Evolutionary conservation across 2,329 filamentous ascomycete genomes (phyloP), one percentile per base, ranked within the genome.

Genomic region (Aspergillus pseudotamarii): DNA sequence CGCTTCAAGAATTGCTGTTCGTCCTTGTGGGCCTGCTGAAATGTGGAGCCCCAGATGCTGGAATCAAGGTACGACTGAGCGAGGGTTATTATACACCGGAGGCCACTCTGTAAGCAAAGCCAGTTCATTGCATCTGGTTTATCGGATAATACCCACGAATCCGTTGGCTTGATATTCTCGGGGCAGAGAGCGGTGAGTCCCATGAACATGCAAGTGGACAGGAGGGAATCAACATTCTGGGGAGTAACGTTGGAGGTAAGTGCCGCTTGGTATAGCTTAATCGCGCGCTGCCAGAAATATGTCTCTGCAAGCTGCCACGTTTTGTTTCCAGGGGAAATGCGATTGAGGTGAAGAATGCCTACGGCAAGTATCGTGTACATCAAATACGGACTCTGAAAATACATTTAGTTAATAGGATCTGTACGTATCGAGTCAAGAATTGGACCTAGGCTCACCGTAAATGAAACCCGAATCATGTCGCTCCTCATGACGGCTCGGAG

Each of bases 181-280:
- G 71, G 70, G 5, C 69, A 71, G 11, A 75, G 58, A 1, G 70
- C 66, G n/a, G 68, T 68, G 2, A 72, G 59, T 0, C 72, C 66
- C 66, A 76, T 73, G 41, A 76, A 64, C 69, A 76, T 74, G 64
- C 73, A 74, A 2, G 72, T 69, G 9, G 73, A 76, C 11, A 76
- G 38, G 3, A 76, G 62, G 0, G 68, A 66, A 34, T 73, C 69
- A 6, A 75, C 64, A 28, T 69, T 76, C 2, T 68, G 57, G 9
- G 58, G 56, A 8, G 48, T 61, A 10, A 76, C 57, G 4, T 56
- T 58, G 3, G 60, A 57, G 1, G 61, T 64, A 16, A 76, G 63
- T 16, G 69, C 73, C 10, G 60, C 53, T 41, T 73, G 73, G 53
- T 75, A 76, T 3, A 68, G 51, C 9, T 67, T 34, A 8, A 76